Evolutionary conservation across 2,329 filamentous ascomycete species (phyloP), one percentile per base, ranked within the genome.

Genomic region (Hirsutella minnesotensis): DNA sequence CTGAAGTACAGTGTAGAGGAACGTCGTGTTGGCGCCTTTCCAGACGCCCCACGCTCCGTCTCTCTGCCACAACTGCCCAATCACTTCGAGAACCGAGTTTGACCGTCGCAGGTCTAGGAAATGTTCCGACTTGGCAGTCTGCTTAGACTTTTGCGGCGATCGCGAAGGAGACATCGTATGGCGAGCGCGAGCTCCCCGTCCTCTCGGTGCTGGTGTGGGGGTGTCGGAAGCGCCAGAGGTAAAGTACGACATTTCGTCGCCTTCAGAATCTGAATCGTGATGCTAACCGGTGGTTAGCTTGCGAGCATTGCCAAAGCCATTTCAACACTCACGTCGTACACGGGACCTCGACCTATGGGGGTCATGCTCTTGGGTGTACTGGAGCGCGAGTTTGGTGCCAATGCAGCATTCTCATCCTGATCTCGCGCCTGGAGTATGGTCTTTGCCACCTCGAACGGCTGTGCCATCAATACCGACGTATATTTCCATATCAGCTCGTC

Each of bases 371-470:
- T 47, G 40, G 38, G 48, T 8, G 43, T 41, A 35, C 57, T 56
- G 13, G 48, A 53, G 29, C 56, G 51, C 21, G 43, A 40, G n/a
- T 49, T 46, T 16, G 51, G 45, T 15, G 50, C 45, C 31, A 57
- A 41, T 9, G 51, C 47, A 34, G 67, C 68, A 30, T 65, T 53
- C 41, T 69, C 69, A 51, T 75, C 73, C 53, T 80, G 75, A 48
- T 62, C 65, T 50, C 73, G 78, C 41, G 88, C 79, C 65, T 98
- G 92, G 53, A 98, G 67, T 44, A 96, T 77, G 13, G 83, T 92
- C 73, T 95, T 96, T 56, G 90, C 88, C 45, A 95, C 89, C 69
- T 96, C 92, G 61, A 98, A 96, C 13, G 92, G 92, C 65, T 98
- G 92, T 42, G 87, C 84, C 59, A 95, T 81, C 56, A 96, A 64